These are phyloP conservation scores for Phytophthora idaei DNA, from an alignment of 352 stramenopile genomes.

Conservation along the genomic window DNA sequence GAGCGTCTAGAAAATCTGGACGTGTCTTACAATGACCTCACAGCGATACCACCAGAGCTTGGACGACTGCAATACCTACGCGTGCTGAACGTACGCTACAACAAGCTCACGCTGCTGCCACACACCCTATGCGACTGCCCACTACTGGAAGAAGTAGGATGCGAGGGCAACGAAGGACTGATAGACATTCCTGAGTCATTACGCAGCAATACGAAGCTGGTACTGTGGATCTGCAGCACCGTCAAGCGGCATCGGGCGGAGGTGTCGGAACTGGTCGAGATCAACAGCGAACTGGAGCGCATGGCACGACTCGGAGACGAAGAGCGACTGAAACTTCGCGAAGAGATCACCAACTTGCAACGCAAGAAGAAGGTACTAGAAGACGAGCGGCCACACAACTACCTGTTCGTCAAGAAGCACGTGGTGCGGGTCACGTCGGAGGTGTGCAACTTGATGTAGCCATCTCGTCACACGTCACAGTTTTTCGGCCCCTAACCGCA, in stretches of 20 bases:
- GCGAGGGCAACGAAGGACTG: constrained; percentile 65
- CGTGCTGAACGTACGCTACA: constrained; percentile 71
- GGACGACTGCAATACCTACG: constrained; percentile 58
- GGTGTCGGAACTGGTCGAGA: constrained; percentile 72
- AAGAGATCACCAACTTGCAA: constrained; percentile 67
- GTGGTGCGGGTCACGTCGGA: constrained; percentile 55
- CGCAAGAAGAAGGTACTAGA: constrained; percentile 64
- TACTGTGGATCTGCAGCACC: constrained; percentile 83
- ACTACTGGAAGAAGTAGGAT: constrained; percentile 53
- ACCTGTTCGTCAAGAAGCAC: constrained; percentile 75
- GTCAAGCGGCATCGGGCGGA: constrained; percentile 70
- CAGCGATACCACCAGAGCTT: constrained; percentile 54
- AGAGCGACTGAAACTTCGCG: constrained; percentile 70
- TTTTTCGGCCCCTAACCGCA: constrained; percentile 7
- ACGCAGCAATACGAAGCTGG: constrained; percentile 69
- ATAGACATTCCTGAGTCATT: constrained; percentile 70
- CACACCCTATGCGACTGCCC: constrained; percentile 76
- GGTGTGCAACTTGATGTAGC: constrained; percentile 72
- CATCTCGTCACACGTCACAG: constrained; percentile 43
- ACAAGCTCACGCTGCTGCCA: constrained; percentile 73
- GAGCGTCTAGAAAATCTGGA: constrained; percentile 73
- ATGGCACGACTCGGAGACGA: constrained; percentile 76
- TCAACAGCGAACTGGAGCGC: constrained; percentile 77
- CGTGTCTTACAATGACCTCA: constrained; percentile 71
- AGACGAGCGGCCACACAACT: constrained; percentile 68